Evolutionary conservation across 768 basidiomycete genomes (phyloP).

Genomic region (Kwoniella heveanensis): DNA sequence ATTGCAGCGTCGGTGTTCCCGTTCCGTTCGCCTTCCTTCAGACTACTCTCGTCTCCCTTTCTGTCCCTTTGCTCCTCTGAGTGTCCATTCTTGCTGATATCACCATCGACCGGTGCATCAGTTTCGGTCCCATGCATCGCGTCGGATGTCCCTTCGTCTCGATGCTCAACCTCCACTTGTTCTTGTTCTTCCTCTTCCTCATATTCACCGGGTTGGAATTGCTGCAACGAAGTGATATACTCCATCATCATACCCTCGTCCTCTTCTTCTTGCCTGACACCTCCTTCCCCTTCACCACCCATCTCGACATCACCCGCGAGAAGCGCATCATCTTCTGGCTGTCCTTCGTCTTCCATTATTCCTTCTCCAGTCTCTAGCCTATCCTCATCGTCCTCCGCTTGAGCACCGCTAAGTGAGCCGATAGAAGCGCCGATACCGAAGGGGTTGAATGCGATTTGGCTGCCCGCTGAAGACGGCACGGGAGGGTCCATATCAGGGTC

Average conservation of each 20-base stretch:
- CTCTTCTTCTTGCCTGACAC: background rate
- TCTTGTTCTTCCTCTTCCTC: slow-evolving; percentile 12
- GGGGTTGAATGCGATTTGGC: slow-evolving; percentile 6
- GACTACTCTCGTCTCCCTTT: background rate
- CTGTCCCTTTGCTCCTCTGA: background rate
- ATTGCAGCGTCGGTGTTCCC: slow-evolving; percentile 6
- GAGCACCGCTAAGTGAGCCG: background rate
- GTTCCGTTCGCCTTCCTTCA: background rate
- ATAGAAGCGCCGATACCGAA: slow-evolving; percentile 13
- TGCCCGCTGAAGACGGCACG: background rate
- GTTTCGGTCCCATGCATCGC: no score
- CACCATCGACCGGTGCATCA: no score
- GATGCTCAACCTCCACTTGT: slow-evolving; percentile 1
- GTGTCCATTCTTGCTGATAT: no score
- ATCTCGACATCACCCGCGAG: background rate
- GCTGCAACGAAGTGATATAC: slow-evolving; percentile 18
- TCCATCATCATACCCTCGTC: slow-evolving; percentile 25
- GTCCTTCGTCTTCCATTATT: slow-evolving; percentile 13
- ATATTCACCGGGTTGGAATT: slow-evolving; percentile 8
- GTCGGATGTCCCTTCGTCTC: background rate
- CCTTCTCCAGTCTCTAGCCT: slow-evolving; percentile 3
- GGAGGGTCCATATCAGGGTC: slow-evolving; percentile 13
- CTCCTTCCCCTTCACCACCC: background rate
- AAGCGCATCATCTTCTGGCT: background rate
- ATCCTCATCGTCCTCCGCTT: slow-evolving; percentile 7